Conservation (phyloP, 768 basidiomycete genomes). For the Trametes villosa region DNA sequence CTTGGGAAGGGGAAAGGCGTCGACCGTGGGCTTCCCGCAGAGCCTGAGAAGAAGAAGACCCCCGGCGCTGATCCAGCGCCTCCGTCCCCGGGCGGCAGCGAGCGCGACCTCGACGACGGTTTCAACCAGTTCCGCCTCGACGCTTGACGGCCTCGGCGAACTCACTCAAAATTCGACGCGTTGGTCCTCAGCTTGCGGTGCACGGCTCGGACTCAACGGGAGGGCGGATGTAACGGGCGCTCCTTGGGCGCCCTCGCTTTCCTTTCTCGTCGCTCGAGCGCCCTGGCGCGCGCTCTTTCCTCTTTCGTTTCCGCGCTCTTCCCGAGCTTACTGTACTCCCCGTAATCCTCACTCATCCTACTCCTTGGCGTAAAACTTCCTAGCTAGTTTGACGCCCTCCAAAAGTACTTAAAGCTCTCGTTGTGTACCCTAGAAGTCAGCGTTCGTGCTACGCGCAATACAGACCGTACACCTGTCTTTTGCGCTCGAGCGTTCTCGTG, state of each 20-base stretch:
- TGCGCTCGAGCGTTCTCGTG: slow-evolving; percentile 10
- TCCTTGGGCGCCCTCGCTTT: not conserved
- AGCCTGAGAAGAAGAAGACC: not conserved
- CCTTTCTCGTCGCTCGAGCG: no score
- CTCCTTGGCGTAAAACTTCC: not conserved
- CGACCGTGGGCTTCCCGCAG: not conserved
- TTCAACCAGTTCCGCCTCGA: not conserved
- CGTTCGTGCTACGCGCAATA: not conserved
- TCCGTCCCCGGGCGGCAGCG: not conserved
- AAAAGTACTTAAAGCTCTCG: not conserved
- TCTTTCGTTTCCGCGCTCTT: not conserved
- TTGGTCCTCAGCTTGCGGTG: not conserved
- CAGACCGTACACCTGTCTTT: slow-evolving; percentile 6
- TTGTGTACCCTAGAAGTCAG: not conserved
- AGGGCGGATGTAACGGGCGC: slow-evolving; percentile 9
- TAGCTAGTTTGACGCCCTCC: no score
- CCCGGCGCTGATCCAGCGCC: not conserved
- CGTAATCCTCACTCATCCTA: not conserved
- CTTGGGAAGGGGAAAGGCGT: not conserved
- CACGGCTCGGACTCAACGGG: not conserved
- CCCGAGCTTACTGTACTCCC: no score
- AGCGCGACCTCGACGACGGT: not conserved
- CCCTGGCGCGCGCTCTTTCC: no score
- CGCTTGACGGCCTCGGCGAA: not conserved
- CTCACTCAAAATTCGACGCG: not conserved